A percentile compares a stretch with the other conserved stretches of the same genome.
These are phyloP conservation scores for Nitzschia sp. DNA, from an alignment of 108 stramenopile genomes.

Conservation along the genomic window DNA sequence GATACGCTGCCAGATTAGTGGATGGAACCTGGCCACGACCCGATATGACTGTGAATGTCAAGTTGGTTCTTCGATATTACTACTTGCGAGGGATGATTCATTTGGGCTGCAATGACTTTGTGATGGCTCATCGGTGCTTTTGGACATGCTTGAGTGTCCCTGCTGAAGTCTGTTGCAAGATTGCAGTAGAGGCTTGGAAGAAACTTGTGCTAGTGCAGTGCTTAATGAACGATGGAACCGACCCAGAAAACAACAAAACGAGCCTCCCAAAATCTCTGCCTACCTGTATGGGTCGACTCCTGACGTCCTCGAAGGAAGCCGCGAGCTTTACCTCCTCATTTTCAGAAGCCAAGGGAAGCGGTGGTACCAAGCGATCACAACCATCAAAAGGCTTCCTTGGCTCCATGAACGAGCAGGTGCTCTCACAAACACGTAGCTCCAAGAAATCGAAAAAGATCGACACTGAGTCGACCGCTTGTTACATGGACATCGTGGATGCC, in stretches of 20 bases:
- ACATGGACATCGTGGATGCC: conserved; percentile 11
- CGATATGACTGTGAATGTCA: conserved; percentile 2
- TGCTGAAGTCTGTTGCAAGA: conserved; percentile 31
- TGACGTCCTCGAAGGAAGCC: conserved; percentile 4
- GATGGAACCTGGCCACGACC: conserved; percentile 46
- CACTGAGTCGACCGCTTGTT: not conserved
- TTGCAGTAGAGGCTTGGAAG: conserved; percentile 69
- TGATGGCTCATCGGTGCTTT: conserved; percentile 62
- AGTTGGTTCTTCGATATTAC: conserved; percentile 55
- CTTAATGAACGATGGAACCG: conserved; percentile 30
- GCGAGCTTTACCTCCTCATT: not conserved
- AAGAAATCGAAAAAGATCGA: not conserved
- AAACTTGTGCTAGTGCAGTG: conserved; percentile 66
- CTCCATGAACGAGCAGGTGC: not conserved
- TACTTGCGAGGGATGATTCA: conserved; percentile 69
- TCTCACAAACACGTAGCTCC: not conserved
- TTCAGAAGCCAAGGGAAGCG: not conserved
- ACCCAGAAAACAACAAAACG: conserved; percentile 15
- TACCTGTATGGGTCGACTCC: conserved; percentile 10
- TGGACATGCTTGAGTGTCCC: conserved; percentile 66
- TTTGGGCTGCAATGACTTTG: conserved; percentile 49
- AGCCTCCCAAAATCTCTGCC: conserved; percentile 20
- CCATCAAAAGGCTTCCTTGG: not conserved
- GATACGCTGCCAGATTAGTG: conserved; percentile 38
- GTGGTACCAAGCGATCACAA: not conserved